Percentiles rank a stretch among this genome's conserved stretches.
Evolutionary conservation across 2,329 filamentous ascomycete genomes (phyloP).

Genomic region (Myriosclerotinia scirpicola): DNA sequence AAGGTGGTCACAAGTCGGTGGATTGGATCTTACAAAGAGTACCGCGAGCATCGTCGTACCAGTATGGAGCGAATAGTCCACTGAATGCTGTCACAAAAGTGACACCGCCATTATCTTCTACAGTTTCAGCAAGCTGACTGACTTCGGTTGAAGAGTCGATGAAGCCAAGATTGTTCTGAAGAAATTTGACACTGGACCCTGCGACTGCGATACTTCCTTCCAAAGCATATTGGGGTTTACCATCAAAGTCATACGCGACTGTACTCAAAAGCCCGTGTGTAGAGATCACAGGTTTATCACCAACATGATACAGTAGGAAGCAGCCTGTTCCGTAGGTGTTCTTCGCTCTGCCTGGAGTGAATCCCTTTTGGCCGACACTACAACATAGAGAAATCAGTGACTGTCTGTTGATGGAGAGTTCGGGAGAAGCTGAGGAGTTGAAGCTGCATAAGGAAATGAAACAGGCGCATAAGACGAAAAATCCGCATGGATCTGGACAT

Average conservation of each 20-base stretch:
- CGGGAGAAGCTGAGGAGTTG: no score
- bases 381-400: no score
- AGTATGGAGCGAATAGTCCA: conserved; percentile 72
- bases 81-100: conserved; percentile 72
- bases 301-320: conserved; percentile 82
- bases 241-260: conserved; percentile 74
- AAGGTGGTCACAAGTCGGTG: background rate
- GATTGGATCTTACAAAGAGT: conserved; percentile 57
- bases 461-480: no score
- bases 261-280: conserved; percentile 74
- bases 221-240: conserved; percentile 69
- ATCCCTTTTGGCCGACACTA: conserved; percentile 72
- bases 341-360: conserved; percentile 73
- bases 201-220: conserved; percentile 78
- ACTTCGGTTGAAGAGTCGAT: conserved; percentile 62
- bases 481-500: no score
- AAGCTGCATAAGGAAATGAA: no score
- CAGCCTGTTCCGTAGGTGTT: conserved; percentile 87
- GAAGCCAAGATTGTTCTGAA: conserved; percentile 65
- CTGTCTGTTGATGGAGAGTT: no score
- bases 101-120: conserved; percentile 66
- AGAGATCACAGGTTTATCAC: conserved; percentile 75
- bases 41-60: conserved; percentile 73
- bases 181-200: conserved; percentile 72
- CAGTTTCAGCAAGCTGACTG: conserved; percentile 61